These are phyloP conservation scores for Trametes punicea DNA, from an alignment of 768 basidiomycete species.

Conservation along the genomic window DNA sequence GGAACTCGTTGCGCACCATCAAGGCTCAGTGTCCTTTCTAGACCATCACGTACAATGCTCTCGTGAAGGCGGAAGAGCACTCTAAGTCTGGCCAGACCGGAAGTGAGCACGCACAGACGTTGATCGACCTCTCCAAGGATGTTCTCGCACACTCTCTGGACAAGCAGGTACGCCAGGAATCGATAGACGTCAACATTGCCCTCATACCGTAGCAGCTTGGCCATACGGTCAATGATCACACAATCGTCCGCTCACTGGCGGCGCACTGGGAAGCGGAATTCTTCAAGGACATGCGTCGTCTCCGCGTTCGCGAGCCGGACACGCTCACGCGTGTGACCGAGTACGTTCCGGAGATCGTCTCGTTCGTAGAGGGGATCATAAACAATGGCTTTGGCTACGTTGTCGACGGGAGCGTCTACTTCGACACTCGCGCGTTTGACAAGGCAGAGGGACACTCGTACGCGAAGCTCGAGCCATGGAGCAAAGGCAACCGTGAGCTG, in stretches of 20 bases:
- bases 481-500: slow-evolving; percentile 87
- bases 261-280: slow-evolving; percentile 88
- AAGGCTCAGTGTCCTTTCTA: slow-evolving; percentile 2
- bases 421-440: slow-evolving; percentile 84
- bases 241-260: slow-evolving; percentile 77
- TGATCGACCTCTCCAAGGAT: slow-evolving; percentile 77
- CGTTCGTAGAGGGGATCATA: slow-evolving; percentile 83
- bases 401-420: slow-evolving; percentile 84
- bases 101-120: slow-evolving; percentile 43
- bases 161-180: slow-evolving; percentile 50
- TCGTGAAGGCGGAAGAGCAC: slow-evolving; percentile 45
- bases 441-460: slow-evolving; percentile 74
- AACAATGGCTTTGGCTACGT: slow-evolving; percentile 81
- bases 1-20: slow-evolving; percentile 28
- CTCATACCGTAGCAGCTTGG: slow-evolving; percentile 50
- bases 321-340: slow-evolving; percentile 94
- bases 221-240: slow-evolving; percentile 79
- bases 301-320: slow-evolving; percentile 84
- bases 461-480: slow-evolving; percentile 95
- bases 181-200: neutral
- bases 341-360: slow-evolving; percentile 92
- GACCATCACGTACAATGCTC: slow-evolving; percentile 53
- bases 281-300: slow-evolving; percentile 88
- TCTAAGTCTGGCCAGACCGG: slow-evolving; percentile 41
- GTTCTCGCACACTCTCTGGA: slow-evolving; percentile 73